Percentiles rank a stretch among this genome's conserved stretches.
Conservation (phyloP, 371 early-diverging fungal genomes). For the Syncephalastrum monosporum region DNA sequence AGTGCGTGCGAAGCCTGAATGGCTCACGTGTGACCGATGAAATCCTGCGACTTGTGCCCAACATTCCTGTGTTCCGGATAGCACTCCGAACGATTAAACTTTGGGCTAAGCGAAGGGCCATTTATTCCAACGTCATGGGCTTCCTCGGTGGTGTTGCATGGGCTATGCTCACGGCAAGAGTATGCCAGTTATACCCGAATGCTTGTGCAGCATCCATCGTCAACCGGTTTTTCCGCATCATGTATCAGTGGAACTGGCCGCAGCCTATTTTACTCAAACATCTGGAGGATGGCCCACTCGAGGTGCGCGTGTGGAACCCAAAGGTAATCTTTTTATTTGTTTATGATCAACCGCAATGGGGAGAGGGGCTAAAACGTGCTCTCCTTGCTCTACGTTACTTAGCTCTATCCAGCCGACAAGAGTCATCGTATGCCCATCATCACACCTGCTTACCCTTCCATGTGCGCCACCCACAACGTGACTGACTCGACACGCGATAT, state of each 20-base stretch:
- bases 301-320: constrained; percentile 99
- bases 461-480: constrained; percentile 99
- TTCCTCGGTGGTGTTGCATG: constrained; percentile 99
- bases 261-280: constrained; percentile 91
- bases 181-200: constrained; percentile 98
- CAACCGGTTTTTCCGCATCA: constrained; percentile 89
- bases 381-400: background rate
- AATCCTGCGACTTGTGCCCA: constrained; percentile 94
- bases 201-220: constrained; percentile 87
- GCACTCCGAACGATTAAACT: constrained; percentile 96
- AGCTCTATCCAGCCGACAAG: constrained; percentile 83
- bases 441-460: constrained; percentile 99
- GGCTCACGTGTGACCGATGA: constrained; percentile 98
- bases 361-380: background rate
- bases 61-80: constrained; percentile 84
- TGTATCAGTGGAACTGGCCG: constrained; percentile 97
- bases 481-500: constrained; percentile 85
- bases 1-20: constrained; percentile 91
- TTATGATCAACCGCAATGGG: background rate
- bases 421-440: constrained; percentile 99
- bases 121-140: constrained; percentile 98
- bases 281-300: constrained; percentile 90
- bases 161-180: constrained; percentile 97
- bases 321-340: constrained; percentile 35
- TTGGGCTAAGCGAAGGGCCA: constrained; percentile 95